Evolutionary conservation across 176 grass and related monocot species (phyloP).

Genomic region (Carex cristatella): DNA sequence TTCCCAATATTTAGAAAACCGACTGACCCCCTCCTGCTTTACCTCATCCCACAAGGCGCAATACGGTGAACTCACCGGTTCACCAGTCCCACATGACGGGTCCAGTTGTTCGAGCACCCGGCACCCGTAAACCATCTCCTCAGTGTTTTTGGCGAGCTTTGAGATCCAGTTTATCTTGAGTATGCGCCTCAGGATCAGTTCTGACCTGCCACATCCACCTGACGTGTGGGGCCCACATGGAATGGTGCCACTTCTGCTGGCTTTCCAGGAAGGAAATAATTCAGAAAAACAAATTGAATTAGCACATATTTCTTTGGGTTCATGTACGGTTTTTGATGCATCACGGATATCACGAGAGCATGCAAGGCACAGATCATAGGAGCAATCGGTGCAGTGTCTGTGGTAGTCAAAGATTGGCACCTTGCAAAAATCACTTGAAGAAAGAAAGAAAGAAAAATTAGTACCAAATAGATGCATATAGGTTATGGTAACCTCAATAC

Average conservation of each 20-base stretch:
- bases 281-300: slow-evolving; percentile 51
- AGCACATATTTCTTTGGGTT: slow-evolving; percentile 29
- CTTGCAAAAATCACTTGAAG: slow-evolving; percentile 85
- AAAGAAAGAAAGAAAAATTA: slow-evolving; percentile 20
- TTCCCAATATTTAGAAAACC: slow-evolving; percentile 81
- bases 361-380: slow-evolving; percentile 78
- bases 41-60: slow-evolving; percentile 53
- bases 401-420: slow-evolving; percentile 92
- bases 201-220: slow-evolving; percentile 76
- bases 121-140: slow-evolving; percentile 93
- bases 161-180: slow-evolving; percentile 98
- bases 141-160: slow-evolving; percentile 79
- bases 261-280: slow-evolving; percentile 84
- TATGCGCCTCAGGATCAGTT: slow-evolving; percentile 83
- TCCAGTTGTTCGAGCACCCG: slow-evolving; percentile 45
- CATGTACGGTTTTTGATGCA: slow-evolving; percentile 33
- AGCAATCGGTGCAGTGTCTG: slow-evolving; percentile 73
- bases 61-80: slow-evolving; percentile 38
- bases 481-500: neutral
- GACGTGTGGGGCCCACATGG: slow-evolving; percentile 57
- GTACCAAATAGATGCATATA: neutral
- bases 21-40: slow-evolving; percentile 56
- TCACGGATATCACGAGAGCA: slow-evolving; percentile 76
- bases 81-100: slow-evolving; percentile 34
- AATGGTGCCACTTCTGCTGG: slow-evolving; percentile 60